Base-by-base conservation (phyloP, 306 rosid species). In the Acacia confusa region DNA sequence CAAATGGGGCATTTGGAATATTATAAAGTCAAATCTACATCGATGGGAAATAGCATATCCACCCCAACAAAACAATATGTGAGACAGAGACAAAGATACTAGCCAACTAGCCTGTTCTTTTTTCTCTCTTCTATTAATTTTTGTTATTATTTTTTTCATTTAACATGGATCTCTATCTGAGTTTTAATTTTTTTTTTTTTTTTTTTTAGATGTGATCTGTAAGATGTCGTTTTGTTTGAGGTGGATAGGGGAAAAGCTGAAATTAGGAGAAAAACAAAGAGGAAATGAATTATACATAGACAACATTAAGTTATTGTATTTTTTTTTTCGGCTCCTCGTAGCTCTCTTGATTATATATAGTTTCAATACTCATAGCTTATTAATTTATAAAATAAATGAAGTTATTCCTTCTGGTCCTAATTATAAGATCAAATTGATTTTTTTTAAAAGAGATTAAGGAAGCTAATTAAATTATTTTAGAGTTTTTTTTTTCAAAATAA, bases 21-120 rank as follows among this genome's bases (percentile, higher is more conserved):
- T 47, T 28, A 67, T 11, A 16, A 81, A 71, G 86, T 84, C 79
- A 84, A 72, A 72, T 82, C 87, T 57, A 81, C 55, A 58, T 58
- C 30, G 16, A 58, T 22, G 4, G 65, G 65, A 9, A 58, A 10
- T 58, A 24, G 28, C 58, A 24, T 5, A 24, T 52, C 24, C 24
- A 6, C 24, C 8, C 58, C 16, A 47, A 47, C 4, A 10, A n/a
- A 8, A 55, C 3, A 53, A 8, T 6, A 55, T 20, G 4, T n/a
- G 7, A 24, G 32, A 58, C 30, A 9, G 28, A 22, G 28, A 22
- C 65, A 58, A 10, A 10, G 7, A 22, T 22, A 10, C 15, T 4
- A 22, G 30, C 28, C 30, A 58, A 28, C 58, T 20, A 52, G 30
- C 30, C 14, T 9, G 16, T 22, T 9, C 30, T 2, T 11, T 9